Percentiles rank a stretch among this genome's conserved stretches.
phyloP scores from a whole-genome alignment of 1,284 basidiomycete genomes.

The Leccinum fallax region DNA sequence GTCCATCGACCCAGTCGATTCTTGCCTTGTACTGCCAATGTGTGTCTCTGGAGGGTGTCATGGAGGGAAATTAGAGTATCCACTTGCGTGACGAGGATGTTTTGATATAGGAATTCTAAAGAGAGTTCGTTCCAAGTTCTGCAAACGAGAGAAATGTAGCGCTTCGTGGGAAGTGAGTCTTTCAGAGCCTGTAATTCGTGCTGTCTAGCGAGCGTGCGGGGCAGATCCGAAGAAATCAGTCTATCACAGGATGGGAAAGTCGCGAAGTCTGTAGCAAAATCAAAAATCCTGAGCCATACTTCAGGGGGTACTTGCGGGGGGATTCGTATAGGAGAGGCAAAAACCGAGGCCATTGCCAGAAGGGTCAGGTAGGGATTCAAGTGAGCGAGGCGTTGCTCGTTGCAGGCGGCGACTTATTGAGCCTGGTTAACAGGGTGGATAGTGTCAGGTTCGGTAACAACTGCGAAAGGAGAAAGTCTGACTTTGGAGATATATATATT shows the following conservation, averaged over 20 bases:
- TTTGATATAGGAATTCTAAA: constrained; percentile 29
- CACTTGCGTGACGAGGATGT: constrained; percentile 27
- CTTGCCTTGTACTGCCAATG: constrained; percentile 7
- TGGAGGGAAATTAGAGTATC: constrained; percentile 19
- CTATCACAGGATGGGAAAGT: constrained; percentile 13
- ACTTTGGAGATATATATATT: constrained; percentile 11
- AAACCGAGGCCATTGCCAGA: constrained; percentile 16
- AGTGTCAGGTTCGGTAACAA: neutral
- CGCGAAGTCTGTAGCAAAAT: constrained; percentile 19
- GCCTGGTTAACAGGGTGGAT: neutral
- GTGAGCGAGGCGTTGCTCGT: neutral
- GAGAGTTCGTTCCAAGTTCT: constrained; percentile 26
- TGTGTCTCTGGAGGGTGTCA: constrained; percentile 13
- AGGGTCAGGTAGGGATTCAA: neutral
- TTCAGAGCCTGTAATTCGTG: constrained; percentile 20
- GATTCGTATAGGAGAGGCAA: neutral
- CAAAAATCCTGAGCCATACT: constrained; percentile 34
- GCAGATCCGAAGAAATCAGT: constrained; percentile 20
- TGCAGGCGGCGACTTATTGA: neutral
- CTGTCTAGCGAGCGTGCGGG: constrained; percentile 19
- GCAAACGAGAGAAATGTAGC: constrained; percentile 30
- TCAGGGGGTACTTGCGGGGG: constrained; percentile 28
- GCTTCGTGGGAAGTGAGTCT: constrained; percentile 27
- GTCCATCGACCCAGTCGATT: constrained; percentile 32
- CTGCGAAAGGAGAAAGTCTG: constrained; percentile 8